Evolutionary conservation across 768 basidiomycete genomes (phyloP).

Genomic region (Postia placenta): DNA sequence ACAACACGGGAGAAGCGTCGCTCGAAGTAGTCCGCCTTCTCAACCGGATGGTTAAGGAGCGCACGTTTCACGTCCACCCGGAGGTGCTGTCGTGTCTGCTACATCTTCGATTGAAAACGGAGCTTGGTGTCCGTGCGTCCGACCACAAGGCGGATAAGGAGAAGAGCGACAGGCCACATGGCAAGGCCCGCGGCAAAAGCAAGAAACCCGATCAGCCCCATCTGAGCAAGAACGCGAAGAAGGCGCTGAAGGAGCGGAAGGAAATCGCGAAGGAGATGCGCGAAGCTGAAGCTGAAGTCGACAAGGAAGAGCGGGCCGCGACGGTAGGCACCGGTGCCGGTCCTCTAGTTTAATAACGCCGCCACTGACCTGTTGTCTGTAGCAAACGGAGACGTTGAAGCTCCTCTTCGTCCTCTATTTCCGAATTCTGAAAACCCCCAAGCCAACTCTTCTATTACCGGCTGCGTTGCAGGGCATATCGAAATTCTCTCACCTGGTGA

Average conservation of each 20-base stretch:
- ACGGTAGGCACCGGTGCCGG: constrained; percentile 48
- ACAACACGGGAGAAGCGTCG: constrained; percentile 75
- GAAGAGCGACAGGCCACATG: constrained; percentile 22
- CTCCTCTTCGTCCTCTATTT: constrained; percentile 97
- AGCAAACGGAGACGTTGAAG: constrained; percentile 99
- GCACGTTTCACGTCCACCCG: constrained; percentile 84
- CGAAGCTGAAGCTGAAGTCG: constrained; percentile 91
- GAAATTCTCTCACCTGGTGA: constrained; percentile 92
- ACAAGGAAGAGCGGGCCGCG: constrained; percentile 80
- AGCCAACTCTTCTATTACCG: constrained; percentile 72
- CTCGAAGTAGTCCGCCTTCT: constrained; percentile 85
- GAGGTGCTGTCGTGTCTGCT: constrained; percentile 81
- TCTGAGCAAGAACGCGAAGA: constrained; percentile 89
- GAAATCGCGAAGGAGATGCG: constrained; percentile 88
- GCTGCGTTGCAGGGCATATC: constrained; percentile 89
- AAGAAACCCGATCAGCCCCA: constrained; percentile 62
- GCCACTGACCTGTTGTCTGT: constrained; percentile 8
- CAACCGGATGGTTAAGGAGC: constrained; percentile 95
- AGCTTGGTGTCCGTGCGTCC: constrained; percentile 77
- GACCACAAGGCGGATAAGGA: constrained; percentile 58
- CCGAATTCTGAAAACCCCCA: constrained; percentile 84
- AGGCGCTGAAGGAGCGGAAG: constrained; percentile 79
- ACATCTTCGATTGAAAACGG: constrained; percentile 80
- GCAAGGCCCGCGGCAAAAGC: constrained; percentile 24
- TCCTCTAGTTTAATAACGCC: constrained; percentile 15